Base-by-base conservation (phyloP, 2,329 filamentous ascomycete species). In the Ascochyta rabiei region DNA sequence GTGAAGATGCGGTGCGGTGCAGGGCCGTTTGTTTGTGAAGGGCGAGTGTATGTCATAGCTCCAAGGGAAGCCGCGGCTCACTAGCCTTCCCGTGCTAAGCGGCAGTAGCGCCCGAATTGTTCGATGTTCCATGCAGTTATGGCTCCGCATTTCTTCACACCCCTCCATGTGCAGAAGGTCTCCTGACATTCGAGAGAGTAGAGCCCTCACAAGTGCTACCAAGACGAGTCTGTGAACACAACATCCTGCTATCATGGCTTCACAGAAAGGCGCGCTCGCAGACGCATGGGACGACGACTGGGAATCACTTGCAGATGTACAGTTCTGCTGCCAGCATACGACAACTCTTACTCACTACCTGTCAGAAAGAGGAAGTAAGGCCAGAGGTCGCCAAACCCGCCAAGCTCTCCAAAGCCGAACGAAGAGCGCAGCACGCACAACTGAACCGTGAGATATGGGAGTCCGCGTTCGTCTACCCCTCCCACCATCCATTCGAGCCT, bases 241-340 rank as follows among this genome's bases (percentile, higher is more conserved):
- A 51, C 57, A 57, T 48, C 53, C 21, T 21, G 19, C 28, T 34
- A 21, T 12, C 37, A 70, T 71, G 68, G 53, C 67, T 18, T 54
- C 67, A 13, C 77, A 77, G 73, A 77, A 80, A 65, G 61, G 64
- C 42, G 75, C 75, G 19, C 75, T 88, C 18, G 69, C 68, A 8
- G 71, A 71, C 73, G 93, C 91, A 18, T 97, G 93, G 93, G 91
- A 93, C 61, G 88, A 96, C 66, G 90, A 96, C 69, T 98, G 93
- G 92, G 90, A 93, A 73, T 77, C 80, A 6, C 84, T 89, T 70
- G 91, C 89, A 53, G 91, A 96, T 77, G 85, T 87, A 79, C 40
- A 72, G 53, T 19, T 42, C 37, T 46, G 44, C 38, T 49, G 33
- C 51, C 18, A 47, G n/a, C 50, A 21, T 31, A 15, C 30, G 35